A percentile compares a stretch with the other conserved stretches of the same genome.
Conservation (phyloP, 2,329 filamentous ascomycete species). For the Colletotrichum musae region DNA sequence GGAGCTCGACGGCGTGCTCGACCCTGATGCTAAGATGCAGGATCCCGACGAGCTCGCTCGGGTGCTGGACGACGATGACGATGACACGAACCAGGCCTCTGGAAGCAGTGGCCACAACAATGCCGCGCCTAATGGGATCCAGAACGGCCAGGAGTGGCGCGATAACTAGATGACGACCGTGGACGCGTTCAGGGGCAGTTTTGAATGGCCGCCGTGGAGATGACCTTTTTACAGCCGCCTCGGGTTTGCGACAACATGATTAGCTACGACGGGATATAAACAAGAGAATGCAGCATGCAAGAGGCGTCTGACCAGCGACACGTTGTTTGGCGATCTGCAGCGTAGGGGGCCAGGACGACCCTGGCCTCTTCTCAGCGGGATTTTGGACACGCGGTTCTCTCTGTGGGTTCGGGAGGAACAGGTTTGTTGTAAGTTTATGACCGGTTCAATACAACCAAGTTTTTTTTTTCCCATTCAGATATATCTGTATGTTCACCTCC, state of each 20-base stretch:
- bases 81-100: conserved; percentile 52
- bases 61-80: conserved; percentile 70
- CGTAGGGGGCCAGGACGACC: not conserved
- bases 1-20: conserved; percentile 62
- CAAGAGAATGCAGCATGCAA: not conserved
- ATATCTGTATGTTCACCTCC: not conserved
- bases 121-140: conserved; percentile 56
- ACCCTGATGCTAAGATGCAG: conserved; percentile 76
- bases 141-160: conserved; percentile 63
- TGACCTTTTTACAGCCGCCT: not conserved
- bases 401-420: not conserved
- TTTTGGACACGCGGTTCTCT: conserved; percentile 7
- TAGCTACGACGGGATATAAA: not conserved
- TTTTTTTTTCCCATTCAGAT: conserved; percentile 1
- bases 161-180: conserved; percentile 44
- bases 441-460: conserved; percentile 9
- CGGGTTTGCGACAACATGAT: not conserved
- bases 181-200: not conserved
- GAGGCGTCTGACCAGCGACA: not conserved
- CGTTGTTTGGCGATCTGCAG: not conserved
- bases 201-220: not conserved
- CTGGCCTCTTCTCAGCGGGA: not conserved
- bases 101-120: conserved; percentile 41
- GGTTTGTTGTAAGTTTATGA: conserved; percentile 17
- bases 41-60: conserved; percentile 76